Base-by-base conservation (phyloP, 768 basidiomycete genomes). In the Infundibulicybe gibba region DNA sequence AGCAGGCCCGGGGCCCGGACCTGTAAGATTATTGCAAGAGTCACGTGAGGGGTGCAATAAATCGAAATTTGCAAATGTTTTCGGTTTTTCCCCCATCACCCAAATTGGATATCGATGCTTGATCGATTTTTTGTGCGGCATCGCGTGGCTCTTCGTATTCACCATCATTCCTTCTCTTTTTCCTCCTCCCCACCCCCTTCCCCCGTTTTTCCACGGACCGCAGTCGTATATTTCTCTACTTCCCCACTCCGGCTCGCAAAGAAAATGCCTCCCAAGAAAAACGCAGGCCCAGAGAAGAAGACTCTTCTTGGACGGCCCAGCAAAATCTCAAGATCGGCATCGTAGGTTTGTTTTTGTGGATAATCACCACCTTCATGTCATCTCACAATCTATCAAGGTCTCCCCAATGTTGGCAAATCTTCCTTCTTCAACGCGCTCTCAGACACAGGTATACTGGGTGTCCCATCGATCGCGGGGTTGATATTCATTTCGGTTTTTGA, bases 311-410 rank as follows among this genome's bases (percentile, higher is more conserved):
- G 97, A 39, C 72, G 94, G 47, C 95, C 97, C 31, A 76, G 88
- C 55, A 99, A 99, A 98, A 98, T 76, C 80, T 98, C 62, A 90
- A 94, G 81, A 89, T 97, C 61, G 97, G 97, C 63, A 95, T 97
- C 79, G 95, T 97, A 76, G 94, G 91, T 91, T 67, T 69, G 85
- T 80, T 69, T 52, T 49, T 47, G 33, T 15, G 47, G 50, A 49
- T 54, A 48, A 37, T 45, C 30, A 31, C 51, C 32, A 37, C 54
- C 49, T 53, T 44, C 50, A 60, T 41, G 50, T 40, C 40, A 25
- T 40, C 42, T 33, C 52, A 11, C 51, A 47, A 33, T 21, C 31
- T 35, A 6, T 39, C 34, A 43, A 93, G 90, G 90, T 63, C 68
- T 97, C 34, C 94, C 95, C 44, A 97, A 99, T 65, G 95, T 98